Conservation (phyloP, 768 basidiomycete species). For the Amanita muscaria region DNA sequence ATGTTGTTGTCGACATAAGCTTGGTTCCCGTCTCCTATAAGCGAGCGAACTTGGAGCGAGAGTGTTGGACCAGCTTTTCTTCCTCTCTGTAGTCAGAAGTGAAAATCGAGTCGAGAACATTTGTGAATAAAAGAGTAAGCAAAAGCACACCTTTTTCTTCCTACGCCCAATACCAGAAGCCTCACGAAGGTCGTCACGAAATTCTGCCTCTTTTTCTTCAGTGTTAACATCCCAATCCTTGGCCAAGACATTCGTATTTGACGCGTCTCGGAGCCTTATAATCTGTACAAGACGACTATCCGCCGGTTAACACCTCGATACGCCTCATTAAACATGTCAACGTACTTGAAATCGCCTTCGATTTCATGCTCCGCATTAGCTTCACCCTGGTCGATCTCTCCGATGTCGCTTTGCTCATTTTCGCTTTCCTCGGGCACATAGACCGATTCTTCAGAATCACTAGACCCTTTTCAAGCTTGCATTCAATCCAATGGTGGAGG, state of each 20-base stretch:
- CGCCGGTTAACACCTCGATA: too few relatives aligned
- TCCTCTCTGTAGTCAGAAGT: slow-evolving; percentile 28
- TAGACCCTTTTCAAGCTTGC: slow-evolving; percentile 7
- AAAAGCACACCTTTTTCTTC: slow-evolving; percentile 34
- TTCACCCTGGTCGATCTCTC: slow-evolving; percentile 15
- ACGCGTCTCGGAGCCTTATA: slow-evolving; percentile 46
- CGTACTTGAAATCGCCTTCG: slow-evolving; percentile 53
- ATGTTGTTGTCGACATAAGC: slow-evolving; percentile 70
- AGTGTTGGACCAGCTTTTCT: slow-evolving; percentile 41
- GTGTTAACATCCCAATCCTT: slow-evolving; percentile 71
- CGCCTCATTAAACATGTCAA: slow-evolving; percentile 6
- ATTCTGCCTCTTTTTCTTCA: slow-evolving; percentile 58
- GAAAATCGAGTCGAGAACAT: not conserved
- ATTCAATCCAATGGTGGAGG: not conserved
- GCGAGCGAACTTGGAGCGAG: slow-evolving; percentile 59
- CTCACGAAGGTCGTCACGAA: slow-evolving; percentile 63
- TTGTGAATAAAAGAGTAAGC: not conserved
- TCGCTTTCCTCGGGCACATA: slow-evolving; percentile 14
- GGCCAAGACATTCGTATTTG: slow-evolving; percentile 37
- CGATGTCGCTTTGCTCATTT: slow-evolving; percentile 8
- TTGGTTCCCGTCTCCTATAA: slow-evolving; percentile 83
- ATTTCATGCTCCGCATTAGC: slow-evolving; percentile 36
- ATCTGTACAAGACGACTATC: slow-evolving; percentile 66
- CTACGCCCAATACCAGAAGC: slow-evolving; percentile 66
- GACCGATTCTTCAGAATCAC: slow-evolving; percentile 7